These are phyloP conservation scores for Knoxia roxburghii DNA, from an alignment of 257 asterid species.

Conservation along the genomic window DNA sequence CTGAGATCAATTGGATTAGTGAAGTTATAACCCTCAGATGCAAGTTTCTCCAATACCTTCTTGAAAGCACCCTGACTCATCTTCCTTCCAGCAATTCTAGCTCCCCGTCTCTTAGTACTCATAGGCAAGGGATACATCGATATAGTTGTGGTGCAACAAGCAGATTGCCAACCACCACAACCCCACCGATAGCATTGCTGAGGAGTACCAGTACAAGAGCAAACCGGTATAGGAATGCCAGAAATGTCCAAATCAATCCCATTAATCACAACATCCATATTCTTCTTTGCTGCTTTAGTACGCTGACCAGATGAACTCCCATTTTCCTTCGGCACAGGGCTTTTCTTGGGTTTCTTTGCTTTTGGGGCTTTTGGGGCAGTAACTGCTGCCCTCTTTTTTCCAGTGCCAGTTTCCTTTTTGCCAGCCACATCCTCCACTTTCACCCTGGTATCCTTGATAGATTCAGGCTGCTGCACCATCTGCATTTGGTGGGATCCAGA, in stretches of 20 bases:
- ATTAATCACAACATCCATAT: slow-evolving; percentile 64
- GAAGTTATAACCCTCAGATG: slow-evolving; percentile 67
- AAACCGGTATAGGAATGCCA: slow-evolving; percentile 85
- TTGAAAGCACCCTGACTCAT: slow-evolving; percentile 98
- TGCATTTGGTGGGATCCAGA: slow-evolving; percentile 61
- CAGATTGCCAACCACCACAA: slow-evolving; percentile 98
- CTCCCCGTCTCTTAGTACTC: slow-evolving; percentile 93
- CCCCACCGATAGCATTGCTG: slow-evolving; percentile 99
- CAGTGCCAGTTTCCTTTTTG: slow-evolving; percentile 42
- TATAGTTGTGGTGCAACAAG: slow-evolving; percentile 90
- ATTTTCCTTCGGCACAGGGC: slow-evolving; percentile 41
- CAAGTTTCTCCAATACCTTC: slow-evolving; percentile 90
- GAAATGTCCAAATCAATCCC: slow-evolving; percentile 87
- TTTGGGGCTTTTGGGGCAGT: slow-evolving; percentile 55
- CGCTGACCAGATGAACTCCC: slow-evolving; percentile 49
- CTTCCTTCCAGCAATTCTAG: slow-evolving; percentile 94
- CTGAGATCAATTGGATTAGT: slow-evolving; percentile 75
- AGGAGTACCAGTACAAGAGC: slow-evolving; percentile 89
- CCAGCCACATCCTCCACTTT: slow-evolving; percentile 45
- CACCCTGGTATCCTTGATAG: slow-evolving; percentile 32
- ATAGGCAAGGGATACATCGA: slow-evolving; percentile 93
- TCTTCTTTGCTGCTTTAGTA: slow-evolving; percentile 66
- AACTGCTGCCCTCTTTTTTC: slow-evolving; percentile 53
- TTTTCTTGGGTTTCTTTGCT: slow-evolving; percentile 61
- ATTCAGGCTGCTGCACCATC: slow-evolving; percentile 58